Conservation (phyloP, 805 yeast species). For the Yamadazyma kitorensis region DNA sequence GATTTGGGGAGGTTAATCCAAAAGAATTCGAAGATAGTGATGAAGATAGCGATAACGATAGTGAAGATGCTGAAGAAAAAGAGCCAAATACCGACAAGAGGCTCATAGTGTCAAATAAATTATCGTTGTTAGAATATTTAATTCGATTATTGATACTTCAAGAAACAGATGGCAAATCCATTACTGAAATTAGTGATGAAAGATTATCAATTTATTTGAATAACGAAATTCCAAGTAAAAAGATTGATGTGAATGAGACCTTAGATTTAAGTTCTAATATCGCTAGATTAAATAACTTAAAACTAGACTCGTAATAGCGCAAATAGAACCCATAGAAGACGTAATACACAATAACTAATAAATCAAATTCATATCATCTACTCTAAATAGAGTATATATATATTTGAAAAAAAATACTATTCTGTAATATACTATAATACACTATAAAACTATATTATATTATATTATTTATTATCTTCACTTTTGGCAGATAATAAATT, state of each 20-base stretch:
- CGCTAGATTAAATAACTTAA: constrained; percentile 28
- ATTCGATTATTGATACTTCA: constrained; percentile 60
- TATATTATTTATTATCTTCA: too few relatives aligned
- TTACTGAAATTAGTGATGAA: constrained; percentile 63
- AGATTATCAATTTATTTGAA: constrained; percentile 56
- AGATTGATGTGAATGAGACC: neutral
- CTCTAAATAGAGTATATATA: too few relatives aligned
- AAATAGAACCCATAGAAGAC: too few relatives aligned
- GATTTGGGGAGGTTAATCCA: constrained; percentile 39
- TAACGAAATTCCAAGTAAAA: constrained; percentile 41
- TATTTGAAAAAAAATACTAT: too few relatives aligned
- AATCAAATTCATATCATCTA: too few relatives aligned
- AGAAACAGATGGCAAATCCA: constrained; percentile 51
- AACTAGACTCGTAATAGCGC: too few relatives aligned
- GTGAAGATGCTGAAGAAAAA: constrained; percentile 19
- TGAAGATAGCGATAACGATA: constrained; percentile 19
- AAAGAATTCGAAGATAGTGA: constrained; percentile 23
- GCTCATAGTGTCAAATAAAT: constrained; percentile 7
- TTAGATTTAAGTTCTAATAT: constrained; percentile 28
- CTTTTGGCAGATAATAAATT: too few relatives aligned
- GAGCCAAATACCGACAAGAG: constrained; percentile 9
- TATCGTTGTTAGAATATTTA: constrained; percentile 63
- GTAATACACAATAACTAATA: too few relatives aligned
- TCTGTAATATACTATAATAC: too few relatives aligned
- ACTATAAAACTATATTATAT: too few relatives aligned